A percentile compares a stretch with the other conserved stretches of the same genome.
phyloP scores from a whole-genome alignment of 129 eudicot species.

The Logfia minima region DNA sequence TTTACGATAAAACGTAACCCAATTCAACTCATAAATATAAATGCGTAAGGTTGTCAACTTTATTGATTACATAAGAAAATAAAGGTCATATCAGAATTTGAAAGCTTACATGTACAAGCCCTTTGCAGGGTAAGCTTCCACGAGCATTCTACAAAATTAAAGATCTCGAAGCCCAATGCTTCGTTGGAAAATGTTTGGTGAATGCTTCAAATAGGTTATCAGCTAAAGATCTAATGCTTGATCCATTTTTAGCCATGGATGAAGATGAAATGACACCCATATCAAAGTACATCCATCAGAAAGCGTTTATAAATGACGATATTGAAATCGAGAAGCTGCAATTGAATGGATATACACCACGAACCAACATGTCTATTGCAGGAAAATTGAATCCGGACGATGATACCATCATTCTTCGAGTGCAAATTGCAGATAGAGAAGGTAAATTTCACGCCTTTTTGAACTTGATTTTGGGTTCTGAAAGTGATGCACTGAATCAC shows the following conservation, averaged over 20 bases:
- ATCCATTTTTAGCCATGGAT: conserved; percentile 53
- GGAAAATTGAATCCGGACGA: conserved; percentile 81
- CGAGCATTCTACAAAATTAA: conserved; percentile 73
- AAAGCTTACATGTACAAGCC: conserved; percentile 9
- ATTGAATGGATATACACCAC: conserved; percentile 46
- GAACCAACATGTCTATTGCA: conserved; percentile 75
- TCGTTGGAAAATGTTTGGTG: conserved; percentile 70
- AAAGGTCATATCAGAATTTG: not conserved
- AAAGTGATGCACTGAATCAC: not conserved
- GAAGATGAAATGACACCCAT: conserved; percentile 23
- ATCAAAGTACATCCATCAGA: conserved; percentile 33
- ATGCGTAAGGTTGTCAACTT: not conserved
- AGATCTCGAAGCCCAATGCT: conserved; percentile 65
- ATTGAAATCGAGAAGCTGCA: conserved; percentile 50
- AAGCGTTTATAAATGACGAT: conserved; percentile 58
- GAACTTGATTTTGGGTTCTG: not conserved
- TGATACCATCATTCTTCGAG: conserved; percentile 65
- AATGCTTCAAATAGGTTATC: conserved; percentile 64
- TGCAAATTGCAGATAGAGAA: conserved; percentile 65
- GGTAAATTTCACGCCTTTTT: conserved; percentile 37
- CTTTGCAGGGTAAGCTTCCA: conserved; percentile 66
- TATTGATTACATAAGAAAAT: not conserved
- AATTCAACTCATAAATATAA: not conserved
- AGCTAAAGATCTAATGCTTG: conserved; percentile 66
- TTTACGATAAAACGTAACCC: not conserved